Base-by-base conservation (phyloP, 345 rosid genomes). In the Aquilaria yunnanensis region DNA sequence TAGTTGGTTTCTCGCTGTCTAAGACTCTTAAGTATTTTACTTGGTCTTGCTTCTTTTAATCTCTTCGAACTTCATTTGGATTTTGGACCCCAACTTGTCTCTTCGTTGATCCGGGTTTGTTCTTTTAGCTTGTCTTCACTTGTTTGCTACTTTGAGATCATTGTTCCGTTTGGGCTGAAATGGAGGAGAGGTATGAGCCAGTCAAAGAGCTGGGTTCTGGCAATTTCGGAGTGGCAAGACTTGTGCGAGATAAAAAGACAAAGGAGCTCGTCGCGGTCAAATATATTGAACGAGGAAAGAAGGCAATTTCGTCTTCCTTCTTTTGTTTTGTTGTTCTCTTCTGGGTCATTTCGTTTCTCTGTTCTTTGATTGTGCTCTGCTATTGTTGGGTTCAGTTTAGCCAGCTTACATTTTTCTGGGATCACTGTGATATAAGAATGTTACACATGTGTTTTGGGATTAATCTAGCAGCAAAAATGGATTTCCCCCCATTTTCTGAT, bases 241-340 rank as follows among this genome's bases (percentile, higher is more conserved):
- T 92, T 71, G 90, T 81, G 45, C 81, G 86, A 61, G 98, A 92
- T 63, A 87, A 87, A 82, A 85, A 77, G 72, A 83, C 85, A 47
- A 84, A 78, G 57, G 91, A 89, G 64, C 98, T 92, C 78, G 78
- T 87, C 82, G 96, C 98, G 55, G 93, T 92, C 61, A 92, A 92
- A 57, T 89, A 85, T 70, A 92, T 92, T 56, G 96, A 87, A 80
- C 84, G 98, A 77, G 98, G 98, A 57, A 80, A 81, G 68, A 92
- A 89, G 98, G 98, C 87, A 46, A 72, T 60, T 62, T 49, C 54
- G 23, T 31, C 23, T 23, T 61, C 14, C 12, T 61, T 32, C 54
- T 54, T 72, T 23, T 23, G 23, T 23, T 23, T 23, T 23, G 23
- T 23, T 23, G 23, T 23, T 23, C 23, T 23, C 23, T 23, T 23